Percentiles rank a stretch among this genome's conserved stretches.
phyloP scores from a whole-genome alignment of 2,329 filamentous ascomycete genomes.

The Botrytis cinerea region DNA sequence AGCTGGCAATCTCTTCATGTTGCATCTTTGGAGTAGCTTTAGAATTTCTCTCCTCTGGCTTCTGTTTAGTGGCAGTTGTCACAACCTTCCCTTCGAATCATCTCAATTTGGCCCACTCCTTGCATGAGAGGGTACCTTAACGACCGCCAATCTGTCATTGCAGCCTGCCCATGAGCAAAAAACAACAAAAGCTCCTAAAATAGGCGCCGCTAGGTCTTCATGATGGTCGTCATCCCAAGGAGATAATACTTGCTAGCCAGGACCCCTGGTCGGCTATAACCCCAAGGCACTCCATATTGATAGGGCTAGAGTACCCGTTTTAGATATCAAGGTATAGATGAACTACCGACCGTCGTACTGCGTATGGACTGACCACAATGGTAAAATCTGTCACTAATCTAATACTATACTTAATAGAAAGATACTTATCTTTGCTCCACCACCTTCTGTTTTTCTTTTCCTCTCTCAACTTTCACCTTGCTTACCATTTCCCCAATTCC shows the following conservation, averaged over 20 bases:
- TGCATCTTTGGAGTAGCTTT: background rate
- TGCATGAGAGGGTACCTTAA: background rate
- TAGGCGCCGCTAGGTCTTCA: background rate
- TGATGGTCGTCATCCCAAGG: background rate
- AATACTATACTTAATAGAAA: background rate
- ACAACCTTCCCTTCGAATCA: background rate
- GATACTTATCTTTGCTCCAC: background rate
- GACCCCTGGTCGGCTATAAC: background rate
- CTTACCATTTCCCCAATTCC: background rate
- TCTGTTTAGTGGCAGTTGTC: background rate
- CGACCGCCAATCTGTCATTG: background rate
- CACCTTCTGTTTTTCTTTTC: background rate
- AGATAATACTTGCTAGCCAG: background rate
- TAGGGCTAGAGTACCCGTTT: background rate
- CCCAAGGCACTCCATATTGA: background rate
- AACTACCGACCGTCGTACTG: background rate
- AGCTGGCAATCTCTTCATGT: background rate
- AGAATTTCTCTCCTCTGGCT: background rate
- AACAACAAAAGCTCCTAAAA: background rate
- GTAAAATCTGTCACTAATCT: background rate
- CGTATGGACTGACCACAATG: background rate
- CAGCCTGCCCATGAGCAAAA: background rate
- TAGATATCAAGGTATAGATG: background rate
- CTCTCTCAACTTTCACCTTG: background rate
- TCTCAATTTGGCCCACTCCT: background rate